phyloP scores from a whole-genome alignment of 2,329 filamentous ascomycete genomes.

The Westerdykella aurantiaca region DNA sequence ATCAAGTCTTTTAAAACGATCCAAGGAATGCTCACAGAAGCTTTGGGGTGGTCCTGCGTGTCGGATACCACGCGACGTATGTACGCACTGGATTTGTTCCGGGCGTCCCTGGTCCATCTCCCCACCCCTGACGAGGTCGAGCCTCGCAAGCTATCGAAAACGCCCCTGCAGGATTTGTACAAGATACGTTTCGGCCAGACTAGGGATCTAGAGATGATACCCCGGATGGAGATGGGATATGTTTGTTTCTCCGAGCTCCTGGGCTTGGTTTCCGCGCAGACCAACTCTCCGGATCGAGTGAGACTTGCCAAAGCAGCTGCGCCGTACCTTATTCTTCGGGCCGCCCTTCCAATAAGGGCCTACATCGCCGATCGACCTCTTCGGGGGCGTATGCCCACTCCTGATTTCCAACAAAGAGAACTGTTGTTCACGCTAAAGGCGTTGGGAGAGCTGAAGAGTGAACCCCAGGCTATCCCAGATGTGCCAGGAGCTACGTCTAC shows the following conservation, averaged over 20 bases:
- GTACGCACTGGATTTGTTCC: constrained; percentile 73
- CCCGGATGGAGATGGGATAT: constrained; percentile 68
- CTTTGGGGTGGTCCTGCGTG: constrained; percentile 61
- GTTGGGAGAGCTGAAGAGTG: constrained; percentile 62
- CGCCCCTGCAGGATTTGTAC: constrained; percentile 59
- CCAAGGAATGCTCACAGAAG: constrained; percentile 65
- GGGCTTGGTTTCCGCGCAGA: constrained; percentile 48
- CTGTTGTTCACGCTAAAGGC: constrained; percentile 64
- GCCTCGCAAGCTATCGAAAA: constrained; percentile 38
- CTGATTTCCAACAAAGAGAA: constrained; percentile 72
- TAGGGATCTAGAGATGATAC: constrained; percentile 58
- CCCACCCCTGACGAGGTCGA: constrained; percentile 57
- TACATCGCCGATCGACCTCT: constrained; percentile 85
- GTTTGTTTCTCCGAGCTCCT: constrained; percentile 71
- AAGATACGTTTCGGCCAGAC: constrained; percentile 66
- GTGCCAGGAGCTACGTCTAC: constrained; percentile 21
- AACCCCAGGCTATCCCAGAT: constrained; percentile 62
- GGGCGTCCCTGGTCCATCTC: constrained; percentile 72
- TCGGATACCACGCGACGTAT: constrained; percentile 60
- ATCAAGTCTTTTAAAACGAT: constrained; percentile 66
- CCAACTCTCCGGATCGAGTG: constrained; percentile 41
- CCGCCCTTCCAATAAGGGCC: constrained; percentile 70
- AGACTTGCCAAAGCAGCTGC: constrained; percentile 69
- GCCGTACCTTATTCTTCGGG: constrained; percentile 75
- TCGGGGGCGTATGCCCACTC: constrained; percentile 80